These are phyloP conservation scores for Trichoderma sp. DNA, from an alignment of 2,329 filamentous ascomycete species.

Conservation along the genomic window DNA sequence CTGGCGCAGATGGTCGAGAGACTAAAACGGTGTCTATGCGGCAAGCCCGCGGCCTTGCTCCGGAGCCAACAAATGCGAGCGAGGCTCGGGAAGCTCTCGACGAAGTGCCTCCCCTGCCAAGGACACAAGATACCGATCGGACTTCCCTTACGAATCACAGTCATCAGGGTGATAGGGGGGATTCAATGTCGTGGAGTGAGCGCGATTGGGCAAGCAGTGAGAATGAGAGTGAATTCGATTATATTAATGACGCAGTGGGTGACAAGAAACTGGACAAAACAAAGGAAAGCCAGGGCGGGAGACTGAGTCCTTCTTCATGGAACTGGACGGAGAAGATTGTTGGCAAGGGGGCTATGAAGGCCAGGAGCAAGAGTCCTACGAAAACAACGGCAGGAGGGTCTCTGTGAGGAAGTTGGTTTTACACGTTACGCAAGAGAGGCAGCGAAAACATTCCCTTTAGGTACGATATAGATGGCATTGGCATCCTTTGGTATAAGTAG, in stretches of 20 bases:
- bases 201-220: conserved; percentile 59
- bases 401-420: not conserved
- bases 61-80: conserved; percentile 26
- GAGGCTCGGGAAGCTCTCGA: conserved; percentile 41
- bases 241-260: conserved; percentile 16
- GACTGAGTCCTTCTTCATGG: conserved; percentile 38
- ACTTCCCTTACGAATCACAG: conserved; percentile 20
- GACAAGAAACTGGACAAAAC: conserved; percentile 17
- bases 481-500: not conserved
- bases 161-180: conserved; percentile 28
- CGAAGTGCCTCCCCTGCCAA: conserved; percentile 42
- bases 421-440: not conserved
- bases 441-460: not conserved
- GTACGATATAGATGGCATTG: not conserved
- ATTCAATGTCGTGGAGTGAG: conserved; percentile 65
- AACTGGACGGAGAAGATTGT: conserved; percentile 57
- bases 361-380: conserved; percentile 28
- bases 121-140: conserved; percentile 26
- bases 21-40: conserved; percentile 40
- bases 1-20: conserved; percentile 64
- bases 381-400: not conserved
- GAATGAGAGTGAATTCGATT: conserved; percentile 41
- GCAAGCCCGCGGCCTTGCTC: conserved; percentile 8
- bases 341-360: conserved; percentile 36
- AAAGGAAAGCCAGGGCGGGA: conserved; percentile 12